phyloP scores from a whole-genome alignment of 2,329 filamentous ascomycete species.

The Akanthomyces muscarius region DNA sequence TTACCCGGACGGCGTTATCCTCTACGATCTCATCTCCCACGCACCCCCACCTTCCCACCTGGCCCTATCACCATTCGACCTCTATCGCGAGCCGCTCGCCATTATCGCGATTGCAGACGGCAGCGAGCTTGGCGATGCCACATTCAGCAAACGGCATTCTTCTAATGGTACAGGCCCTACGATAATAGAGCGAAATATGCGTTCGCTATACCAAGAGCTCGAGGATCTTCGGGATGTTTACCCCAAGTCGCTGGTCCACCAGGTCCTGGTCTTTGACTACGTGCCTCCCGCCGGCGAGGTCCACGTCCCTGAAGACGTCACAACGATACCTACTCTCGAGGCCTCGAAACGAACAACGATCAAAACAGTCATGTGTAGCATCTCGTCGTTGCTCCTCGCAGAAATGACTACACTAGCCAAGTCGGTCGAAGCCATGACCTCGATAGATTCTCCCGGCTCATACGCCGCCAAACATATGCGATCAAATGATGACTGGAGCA shows the following conservation, averaged over 20 bases:
- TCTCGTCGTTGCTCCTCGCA: constrained; percentile 68
- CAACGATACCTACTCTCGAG: constrained; percentile 64
- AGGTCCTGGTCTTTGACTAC: constrained; percentile 77
- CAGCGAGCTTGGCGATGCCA: constrained; percentile 55
- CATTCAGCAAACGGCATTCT: constrained; percentile 53
- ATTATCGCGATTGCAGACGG: constrained; percentile 85
- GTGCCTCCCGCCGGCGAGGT: constrained; percentile 44
- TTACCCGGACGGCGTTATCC: constrained; percentile 78
- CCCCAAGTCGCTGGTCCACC: constrained; percentile 72
- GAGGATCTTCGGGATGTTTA: constrained; percentile 68
- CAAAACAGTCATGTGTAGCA: constrained; percentile 75
- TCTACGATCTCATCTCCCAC: constrained; percentile 83
- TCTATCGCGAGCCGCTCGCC: constrained; percentile 78
- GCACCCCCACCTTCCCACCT: constrained; percentile 75
- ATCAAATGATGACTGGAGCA: constrained; percentile 38
- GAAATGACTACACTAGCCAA: constrained; percentile 73
- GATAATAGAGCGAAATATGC: constrained; percentile 53
- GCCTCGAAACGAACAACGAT: constrained; percentile 73
- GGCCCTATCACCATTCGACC: constrained; percentile 80
- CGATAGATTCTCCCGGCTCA: constrained; percentile 71
- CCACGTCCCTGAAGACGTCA: constrained; percentile 62
- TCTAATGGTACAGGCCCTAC: constrained; percentile 47
- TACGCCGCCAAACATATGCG: constrained; percentile 40
- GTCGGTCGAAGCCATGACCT: constrained; percentile 67
- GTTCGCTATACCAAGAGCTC: constrained; percentile 62